These are phyloP conservation scores for Fusarium multiceps DNA, from an alignment of 2,329 filamentous ascomycete species.

Conservation along the genomic window DNA sequence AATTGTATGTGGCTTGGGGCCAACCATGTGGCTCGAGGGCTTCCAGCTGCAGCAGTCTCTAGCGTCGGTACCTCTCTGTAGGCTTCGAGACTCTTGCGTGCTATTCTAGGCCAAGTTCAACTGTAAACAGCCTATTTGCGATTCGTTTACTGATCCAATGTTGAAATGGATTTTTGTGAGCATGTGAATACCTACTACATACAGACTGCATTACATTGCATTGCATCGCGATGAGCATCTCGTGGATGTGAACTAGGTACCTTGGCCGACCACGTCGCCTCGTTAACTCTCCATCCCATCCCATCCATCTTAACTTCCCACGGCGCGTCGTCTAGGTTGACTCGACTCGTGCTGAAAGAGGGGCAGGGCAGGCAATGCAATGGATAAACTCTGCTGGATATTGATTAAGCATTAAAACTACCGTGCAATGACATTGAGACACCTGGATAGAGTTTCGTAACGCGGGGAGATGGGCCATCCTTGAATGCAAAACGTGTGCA, in stretches of 20 bases:
- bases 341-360: conserved; percentile 11
- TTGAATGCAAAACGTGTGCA: conserved; percentile 9
- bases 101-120: conserved; percentile 15
- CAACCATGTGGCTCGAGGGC: conserved; percentile 31
- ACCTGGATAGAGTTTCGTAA: conserved; percentile 26
- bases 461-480: conserved; percentile 22
- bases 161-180: not conserved
- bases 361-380: not conserved
- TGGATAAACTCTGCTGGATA: conserved; percentile 6
- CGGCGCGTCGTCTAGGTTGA: not conserved
- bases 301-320: not conserved
- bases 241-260: not conserved
- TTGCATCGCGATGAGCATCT: conserved; percentile 5
- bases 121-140: conserved; percentile 13
- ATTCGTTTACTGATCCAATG: conserved; percentile 2
- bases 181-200: not conserved
- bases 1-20: conserved; percentile 17
- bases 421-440: conserved; percentile 19
- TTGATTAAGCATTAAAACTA: conserved; percentile 6
- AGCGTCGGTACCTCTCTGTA: not conserved
- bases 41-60: conserved; percentile 2
- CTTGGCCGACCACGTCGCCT: not conserved
- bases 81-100: conserved; percentile 20
- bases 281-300: not conserved
- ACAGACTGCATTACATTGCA: not conserved